These are phyloP conservation scores for Colletotrichum viniferum DNA, from an alignment of 2,329 filamentous ascomycete species.

Conservation along the genomic window DNA sequence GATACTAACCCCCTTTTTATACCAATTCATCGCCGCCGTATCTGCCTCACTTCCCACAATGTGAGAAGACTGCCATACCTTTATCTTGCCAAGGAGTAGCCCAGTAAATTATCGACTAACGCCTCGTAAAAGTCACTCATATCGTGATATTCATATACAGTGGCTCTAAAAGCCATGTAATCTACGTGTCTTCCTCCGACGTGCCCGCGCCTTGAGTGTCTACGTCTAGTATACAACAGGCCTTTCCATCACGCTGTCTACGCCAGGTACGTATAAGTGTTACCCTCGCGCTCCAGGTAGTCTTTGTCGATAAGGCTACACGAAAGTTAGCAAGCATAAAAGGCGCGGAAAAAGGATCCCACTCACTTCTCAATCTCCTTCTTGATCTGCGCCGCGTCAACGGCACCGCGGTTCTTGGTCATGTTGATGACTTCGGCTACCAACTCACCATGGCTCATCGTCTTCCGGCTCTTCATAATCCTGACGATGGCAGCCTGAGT, in stretches of 20 bases:
- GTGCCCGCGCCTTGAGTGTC: background rate
- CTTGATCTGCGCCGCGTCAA: slow-evolving; percentile 91
- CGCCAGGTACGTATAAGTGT: slow-evolving; percentile 73
- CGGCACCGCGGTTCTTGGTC: slow-evolving; percentile 82
- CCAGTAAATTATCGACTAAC: background rate
- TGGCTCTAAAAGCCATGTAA: background rate
- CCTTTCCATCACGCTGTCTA: slow-evolving; percentile 36
- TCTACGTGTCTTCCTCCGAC: background rate
- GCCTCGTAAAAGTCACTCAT: background rate
- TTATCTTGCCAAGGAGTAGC: background rate
- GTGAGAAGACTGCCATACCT: background rate
- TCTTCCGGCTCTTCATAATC: slow-evolving; percentile 95
- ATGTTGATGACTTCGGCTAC: slow-evolving; percentile 91
- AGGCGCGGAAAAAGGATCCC: background rate
- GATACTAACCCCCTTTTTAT: background rate
- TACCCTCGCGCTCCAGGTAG: slow-evolving; percentile 82
- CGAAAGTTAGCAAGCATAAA: slow-evolving; percentile 28
- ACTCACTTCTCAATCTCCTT: slow-evolving; percentile 92
- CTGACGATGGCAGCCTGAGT: slow-evolving; percentile 96
- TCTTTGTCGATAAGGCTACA: slow-evolving; percentile 87
- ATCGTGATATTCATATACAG: background rate
- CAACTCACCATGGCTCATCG: slow-evolving; percentile 82
- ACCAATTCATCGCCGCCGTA: background rate
- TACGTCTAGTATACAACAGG: background rate
- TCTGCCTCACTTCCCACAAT: background rate